A percentile compares a stretch with the other conserved stretches of the same genome.
Conservation (phyloP, 495 filamentous ascomycete species). For the Achaetomiella virescens region DNA sequence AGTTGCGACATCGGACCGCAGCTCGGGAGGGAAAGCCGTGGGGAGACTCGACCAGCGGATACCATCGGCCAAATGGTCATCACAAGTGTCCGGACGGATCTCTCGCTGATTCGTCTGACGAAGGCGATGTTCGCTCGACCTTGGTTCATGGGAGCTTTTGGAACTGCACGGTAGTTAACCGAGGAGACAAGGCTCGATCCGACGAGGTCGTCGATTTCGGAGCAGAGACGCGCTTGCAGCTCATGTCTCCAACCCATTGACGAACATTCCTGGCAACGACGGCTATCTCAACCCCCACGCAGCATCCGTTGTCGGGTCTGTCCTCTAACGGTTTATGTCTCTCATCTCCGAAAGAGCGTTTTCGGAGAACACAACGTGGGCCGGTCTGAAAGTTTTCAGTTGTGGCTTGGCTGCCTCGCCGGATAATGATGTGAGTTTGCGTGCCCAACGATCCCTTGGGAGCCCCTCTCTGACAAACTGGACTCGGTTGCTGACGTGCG, state of each 20-base stretch:
- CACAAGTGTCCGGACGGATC: not conserved
- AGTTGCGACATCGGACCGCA: constrained; percentile 3
- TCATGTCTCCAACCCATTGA: not conserved
- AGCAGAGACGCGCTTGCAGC: not conserved
- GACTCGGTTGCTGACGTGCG: not conserved
- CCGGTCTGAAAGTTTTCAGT: too few relatives aligned
- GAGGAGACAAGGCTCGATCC: too few relatives aligned
- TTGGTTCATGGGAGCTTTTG: too few relatives aligned
- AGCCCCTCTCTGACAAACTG: not conserved
- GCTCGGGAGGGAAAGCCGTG: not conserved
- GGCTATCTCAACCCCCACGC: not conserved
- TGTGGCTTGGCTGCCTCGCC: too few relatives aligned
- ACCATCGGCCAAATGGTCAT: not conserved
- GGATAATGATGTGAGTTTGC: not conserved
- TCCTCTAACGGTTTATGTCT: not conserved
- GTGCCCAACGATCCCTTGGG: not conserved
- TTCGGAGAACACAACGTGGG: not conserved
- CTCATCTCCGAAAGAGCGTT: not conserved
- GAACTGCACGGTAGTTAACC: too few relatives aligned
- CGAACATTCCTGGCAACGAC: too few relatives aligned
- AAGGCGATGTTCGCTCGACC: too few relatives aligned
- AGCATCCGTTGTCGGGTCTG: not conserved
- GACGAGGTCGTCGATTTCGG: too few relatives aligned
- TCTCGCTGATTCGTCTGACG: not conserved
- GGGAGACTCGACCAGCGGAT: not conserved